Base-by-base conservation (phyloP, 2,329 filamentous ascomycete genomes). In the Arthroderma sp. region DNA sequence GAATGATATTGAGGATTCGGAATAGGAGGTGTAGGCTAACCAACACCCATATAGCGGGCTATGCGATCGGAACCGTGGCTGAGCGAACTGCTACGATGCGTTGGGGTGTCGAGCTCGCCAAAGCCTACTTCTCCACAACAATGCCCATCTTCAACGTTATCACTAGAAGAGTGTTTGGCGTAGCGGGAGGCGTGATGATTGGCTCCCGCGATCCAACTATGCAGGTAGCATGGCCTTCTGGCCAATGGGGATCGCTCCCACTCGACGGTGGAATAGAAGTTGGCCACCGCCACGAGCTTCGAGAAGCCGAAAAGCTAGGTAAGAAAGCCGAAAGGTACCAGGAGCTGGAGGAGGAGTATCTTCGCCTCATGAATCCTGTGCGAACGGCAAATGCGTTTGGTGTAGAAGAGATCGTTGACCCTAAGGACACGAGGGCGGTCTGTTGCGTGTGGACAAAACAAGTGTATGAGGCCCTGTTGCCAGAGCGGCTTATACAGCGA, bases 211-310 rank as follows among this genome's bases (percentile, higher is more conserved):
- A 80, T 45, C 77, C 78, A 0, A 64, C 73, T 29, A 73, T 74
- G 65, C 69, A 76, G 38, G 69, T 81, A 8, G 75, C 75, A 4
- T 81, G 78, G 78, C 78, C 78, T 0, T 74, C 69, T 32, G 76
- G 77, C 0, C 68, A 77, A 50, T 81, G 76, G 75, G 77, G 77
- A 0, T 76, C 71, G 8, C 56, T 81, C 4, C 78, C 78, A 0
- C 61, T 81, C 0, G 75, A 78, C 44, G 78, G 77, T 1, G 78
- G 78, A 0, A 80, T 81, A 31, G 77, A 81, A 52, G 77, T 79
- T 6, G 76, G 71, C 0, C 78, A 81, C 59, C 67, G 73, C 1
- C 71, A 73, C 45, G 77, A 81, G 51, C 56, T 81, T 47, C 72
- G 69, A 47, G 69, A 75, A 50, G 72, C 72, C 29, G 69, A 72